These are phyloP conservation scores for Gymnopus androsaceus DNA, from an alignment of 1,284 basidiomycete species.

Conservation along the genomic window DNA sequence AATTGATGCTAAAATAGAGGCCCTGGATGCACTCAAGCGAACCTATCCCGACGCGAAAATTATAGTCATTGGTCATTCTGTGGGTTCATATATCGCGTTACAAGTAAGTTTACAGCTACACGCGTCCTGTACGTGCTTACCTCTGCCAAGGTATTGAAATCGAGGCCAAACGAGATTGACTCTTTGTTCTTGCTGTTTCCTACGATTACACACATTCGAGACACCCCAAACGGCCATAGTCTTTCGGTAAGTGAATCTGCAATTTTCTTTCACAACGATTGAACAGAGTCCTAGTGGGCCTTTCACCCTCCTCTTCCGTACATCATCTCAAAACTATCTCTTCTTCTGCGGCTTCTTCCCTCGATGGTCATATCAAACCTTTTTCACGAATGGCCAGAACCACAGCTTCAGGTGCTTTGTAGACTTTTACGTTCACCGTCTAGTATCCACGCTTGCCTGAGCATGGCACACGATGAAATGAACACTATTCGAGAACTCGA, in stretches of 20 bases:
- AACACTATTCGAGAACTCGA: slow-evolving; percentile 52
- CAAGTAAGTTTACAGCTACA: slow-evolving; percentile 40
- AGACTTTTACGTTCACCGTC: slow-evolving; percentile 48
- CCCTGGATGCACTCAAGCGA: slow-evolving; percentile 45
- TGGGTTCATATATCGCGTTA: slow-evolving; percentile 61
- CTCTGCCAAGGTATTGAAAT: slow-evolving; percentile 46
- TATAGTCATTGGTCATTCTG: slow-evolving; percentile 58
- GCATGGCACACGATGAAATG: slow-evolving; percentile 69
- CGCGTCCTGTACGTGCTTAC: slow-evolving; percentile 6
- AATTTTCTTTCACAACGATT: background rate
- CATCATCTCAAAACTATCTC: slow-evolving; percentile 40
- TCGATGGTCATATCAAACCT: slow-evolving; percentile 32
- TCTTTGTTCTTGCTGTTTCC: slow-evolving; percentile 59
- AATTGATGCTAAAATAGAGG: slow-evolving; percentile 48
- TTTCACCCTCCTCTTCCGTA: slow-evolving; percentile 49
- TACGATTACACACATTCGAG: slow-evolving; percentile 53
- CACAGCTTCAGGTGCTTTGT: slow-evolving; percentile 48
- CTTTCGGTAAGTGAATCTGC: slow-evolving; percentile 38
- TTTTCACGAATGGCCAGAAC: slow-evolving; percentile 46
- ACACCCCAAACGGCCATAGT: slow-evolving; percentile 55
- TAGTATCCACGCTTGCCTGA: slow-evolving; percentile 48
- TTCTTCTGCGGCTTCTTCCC: slow-evolving; percentile 21
- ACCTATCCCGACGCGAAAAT: slow-evolving; percentile 39
- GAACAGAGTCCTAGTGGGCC: slow-evolving; percentile 39
- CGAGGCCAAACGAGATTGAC: slow-evolving; percentile 37